A percentile compares a stretch with the other conserved stretches of the same genome.
These are phyloP conservation scores for Eucalyptus fibrosa DNA, from an alignment of 345 rosid genomes.

Conservation along the genomic window DNA sequence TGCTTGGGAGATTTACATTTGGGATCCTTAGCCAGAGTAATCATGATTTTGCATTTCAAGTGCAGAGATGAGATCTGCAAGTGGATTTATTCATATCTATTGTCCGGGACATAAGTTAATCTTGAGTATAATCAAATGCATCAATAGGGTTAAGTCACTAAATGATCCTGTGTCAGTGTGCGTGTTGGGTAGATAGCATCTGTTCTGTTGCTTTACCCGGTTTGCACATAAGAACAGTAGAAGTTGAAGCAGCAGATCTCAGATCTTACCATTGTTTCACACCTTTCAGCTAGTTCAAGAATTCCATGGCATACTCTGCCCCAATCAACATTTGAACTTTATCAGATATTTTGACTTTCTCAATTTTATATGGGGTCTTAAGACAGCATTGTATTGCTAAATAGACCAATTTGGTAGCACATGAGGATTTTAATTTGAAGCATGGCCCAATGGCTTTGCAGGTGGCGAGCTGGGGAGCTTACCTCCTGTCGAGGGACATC, in stretches of 20 bases:
- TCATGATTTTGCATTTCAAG: neutral
- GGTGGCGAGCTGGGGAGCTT: constrained; percentile 99
- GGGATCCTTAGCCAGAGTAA: neutral
- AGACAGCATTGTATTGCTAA: neutral
- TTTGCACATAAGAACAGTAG: neutral
- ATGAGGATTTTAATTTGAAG: neutral
- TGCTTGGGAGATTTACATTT: neutral
- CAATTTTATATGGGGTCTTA: neutral
- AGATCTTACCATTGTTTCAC: neutral
- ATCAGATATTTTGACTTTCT: neutral
- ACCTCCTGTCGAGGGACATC: constrained; percentile 63
- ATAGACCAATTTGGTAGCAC: neutral
- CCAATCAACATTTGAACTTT: neutral
- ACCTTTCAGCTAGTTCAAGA: neutral
- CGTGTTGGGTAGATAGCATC: neutral
- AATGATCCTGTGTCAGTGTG: neutral
- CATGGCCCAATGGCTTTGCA: neutral
- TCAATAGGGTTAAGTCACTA: neutral
- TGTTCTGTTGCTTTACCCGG: neutral
- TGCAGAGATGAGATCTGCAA: neutral
- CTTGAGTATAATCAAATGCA: neutral
- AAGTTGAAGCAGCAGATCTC: neutral
- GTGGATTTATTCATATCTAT: neutral
- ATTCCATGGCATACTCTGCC: neutral
- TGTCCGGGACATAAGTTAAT: neutral